These are phyloP conservation scores for Ormosia emarginata DNA, from an alignment of 306 rosid genomes.

Conservation along the genomic window DNA sequence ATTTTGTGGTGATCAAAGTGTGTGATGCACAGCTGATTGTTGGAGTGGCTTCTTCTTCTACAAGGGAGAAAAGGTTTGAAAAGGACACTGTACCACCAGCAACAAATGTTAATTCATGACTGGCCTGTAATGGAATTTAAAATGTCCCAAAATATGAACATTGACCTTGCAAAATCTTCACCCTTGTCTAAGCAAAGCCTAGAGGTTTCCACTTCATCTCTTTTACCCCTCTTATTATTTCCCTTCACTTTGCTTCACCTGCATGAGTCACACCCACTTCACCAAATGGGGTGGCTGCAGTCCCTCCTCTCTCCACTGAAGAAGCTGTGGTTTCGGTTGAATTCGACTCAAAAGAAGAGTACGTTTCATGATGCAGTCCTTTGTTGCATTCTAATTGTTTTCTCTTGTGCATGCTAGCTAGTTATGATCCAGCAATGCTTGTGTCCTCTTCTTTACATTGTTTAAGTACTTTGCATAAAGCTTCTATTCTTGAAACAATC, in stretches of 20 bases:
- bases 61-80: slow-evolving; percentile 52
- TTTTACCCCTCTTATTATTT: slow-evolving; percentile 21
- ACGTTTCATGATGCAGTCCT: slow-evolving; percentile 21
- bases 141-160: slow-evolving; percentile 33
- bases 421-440: not conserved
- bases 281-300: slow-evolving; percentile 90
- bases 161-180: slow-evolving; percentile 49
- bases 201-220: slow-evolving; percentile 11
- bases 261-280: slow-evolving; percentile 47
- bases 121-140: slow-evolving; percentile 36
- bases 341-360: slow-evolving; percentile 78
- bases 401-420: not conserved
- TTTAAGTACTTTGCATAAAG: slow-evolving; percentile 3
- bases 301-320: slow-evolving; percentile 85
- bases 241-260: slow-evolving; percentile 26
- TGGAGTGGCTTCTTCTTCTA: slow-evolving; percentile 54
- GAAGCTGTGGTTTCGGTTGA: slow-evolving; percentile 73
- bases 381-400: slow-evolving; percentile 11
- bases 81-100: slow-evolving; percentile 75
- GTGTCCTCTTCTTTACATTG: not conserved
- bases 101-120: slow-evolving; percentile 39
- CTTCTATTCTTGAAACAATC: not conserved
- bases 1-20: slow-evolving; percentile 36
- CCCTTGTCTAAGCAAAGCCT: slow-evolving; percentile 69
- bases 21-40: slow-evolving; percentile 63